These are phyloP conservation scores for Fusarium sp. DNA, from an alignment of 2,329 filamentous ascomycete genomes.

Conservation along the genomic window DNA sequence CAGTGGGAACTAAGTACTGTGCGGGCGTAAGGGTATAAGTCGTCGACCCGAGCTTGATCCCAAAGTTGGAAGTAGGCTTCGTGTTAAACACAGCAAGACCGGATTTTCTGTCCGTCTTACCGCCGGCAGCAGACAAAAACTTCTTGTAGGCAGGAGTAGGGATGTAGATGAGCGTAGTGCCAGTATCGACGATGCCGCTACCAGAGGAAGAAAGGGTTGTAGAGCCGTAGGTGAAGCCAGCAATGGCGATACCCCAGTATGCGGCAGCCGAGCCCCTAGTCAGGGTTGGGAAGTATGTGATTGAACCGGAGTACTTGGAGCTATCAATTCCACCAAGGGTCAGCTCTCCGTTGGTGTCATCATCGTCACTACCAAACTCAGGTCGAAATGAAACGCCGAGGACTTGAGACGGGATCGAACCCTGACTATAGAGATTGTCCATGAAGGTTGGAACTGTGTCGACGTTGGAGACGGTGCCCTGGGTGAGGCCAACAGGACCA, in stretches of 20 bases:
- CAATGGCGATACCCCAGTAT: not conserved
- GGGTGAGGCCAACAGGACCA: not conserved
- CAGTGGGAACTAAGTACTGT: not conserved
- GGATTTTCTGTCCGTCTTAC: not conserved
- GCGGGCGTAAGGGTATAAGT: not conserved
- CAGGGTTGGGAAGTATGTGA: not conserved
- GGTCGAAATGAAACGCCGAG: conserved; percentile 1
- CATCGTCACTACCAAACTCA: not conserved
- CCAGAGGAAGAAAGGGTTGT: not conserved
- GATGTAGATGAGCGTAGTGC: conserved; percentile 8
- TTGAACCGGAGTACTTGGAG: conserved; percentile 1
- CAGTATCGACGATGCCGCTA: conserved; percentile 1
- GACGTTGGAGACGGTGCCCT: not conserved
- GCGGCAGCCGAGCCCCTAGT: not conserved
- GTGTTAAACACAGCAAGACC: not conserved
- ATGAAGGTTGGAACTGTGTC: conserved; percentile 1
- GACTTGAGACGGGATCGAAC: not conserved
- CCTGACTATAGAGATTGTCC: conserved; percentile 6
- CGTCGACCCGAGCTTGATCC: not conserved
- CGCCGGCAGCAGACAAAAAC: not conserved
- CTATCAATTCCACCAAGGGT: conserved; percentile 9
- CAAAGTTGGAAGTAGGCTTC: not conserved
- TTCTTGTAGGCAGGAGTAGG: conserved; percentile 1
- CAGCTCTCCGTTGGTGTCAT: conserved; percentile 3
- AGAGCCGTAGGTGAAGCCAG: conserved; percentile 1